These are phyloP conservation scores for Mycena crocata DNA, from an alignment of 768 basidiomycete genomes.

Conservation along the genomic window DNA sequence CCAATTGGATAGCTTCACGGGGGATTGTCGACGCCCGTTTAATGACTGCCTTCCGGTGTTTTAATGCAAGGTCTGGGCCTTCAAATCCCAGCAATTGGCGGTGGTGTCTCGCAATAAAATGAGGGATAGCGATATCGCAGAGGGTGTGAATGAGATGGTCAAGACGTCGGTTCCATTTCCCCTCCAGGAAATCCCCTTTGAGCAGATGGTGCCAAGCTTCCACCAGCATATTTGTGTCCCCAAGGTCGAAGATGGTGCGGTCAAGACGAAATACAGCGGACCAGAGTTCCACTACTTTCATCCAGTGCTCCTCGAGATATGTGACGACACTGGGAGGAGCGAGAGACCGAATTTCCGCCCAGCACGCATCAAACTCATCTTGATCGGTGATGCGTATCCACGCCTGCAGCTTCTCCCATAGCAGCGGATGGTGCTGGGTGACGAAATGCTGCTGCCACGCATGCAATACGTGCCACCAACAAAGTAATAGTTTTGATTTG, in stretches of 20 bases:
- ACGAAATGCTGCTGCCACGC: conserved; percentile 23
- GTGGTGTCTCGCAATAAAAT: conserved; percentile 10
- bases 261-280: conserved; percentile 14
- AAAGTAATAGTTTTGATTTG: not conserved
- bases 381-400: not conserved
- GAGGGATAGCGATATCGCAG: not conserved
- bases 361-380: not conserved
- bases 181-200: conserved; percentile 24
- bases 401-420: not conserved
- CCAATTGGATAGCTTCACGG: not conserved
- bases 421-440: not conserved
- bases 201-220: conserved; percentile 30
- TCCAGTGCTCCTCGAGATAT: not conserved
- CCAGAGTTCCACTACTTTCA: conserved; percentile 12
- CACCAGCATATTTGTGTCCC: conserved; percentile 28
- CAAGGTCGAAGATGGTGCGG: conserved; percentile 3
- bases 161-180: conserved; percentile 10
- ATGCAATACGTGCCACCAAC: conserved; percentile 25
- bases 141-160: too few species aligned
- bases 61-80: not conserved
- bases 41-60: not conserved
- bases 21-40: not conserved
- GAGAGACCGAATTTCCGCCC: not conserved
- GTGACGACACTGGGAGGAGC: not conserved
- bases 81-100: not conserved